Evolutionary conservation across 2,329 filamentous ascomycete genomes (phyloP).

Genomic region (Calonectria hawksworthii): DNA sequence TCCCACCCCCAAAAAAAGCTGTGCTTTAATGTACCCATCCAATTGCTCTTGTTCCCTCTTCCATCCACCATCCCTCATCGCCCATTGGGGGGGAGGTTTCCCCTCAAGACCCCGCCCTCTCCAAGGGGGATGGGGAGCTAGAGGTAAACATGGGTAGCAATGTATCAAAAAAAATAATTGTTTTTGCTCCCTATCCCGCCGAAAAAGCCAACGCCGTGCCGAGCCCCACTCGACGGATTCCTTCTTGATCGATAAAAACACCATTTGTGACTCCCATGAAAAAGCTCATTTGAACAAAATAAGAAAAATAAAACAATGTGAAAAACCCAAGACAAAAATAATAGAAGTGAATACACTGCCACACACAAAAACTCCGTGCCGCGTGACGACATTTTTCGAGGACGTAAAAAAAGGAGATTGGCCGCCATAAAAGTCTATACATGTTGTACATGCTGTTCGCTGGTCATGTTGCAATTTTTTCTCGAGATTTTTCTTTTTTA

Average conservation of each 20-base stretch:
- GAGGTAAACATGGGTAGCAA: slow-evolving; percentile 2
- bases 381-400: slow-evolving; percentile 36
- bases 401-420: slow-evolving; percentile 40
- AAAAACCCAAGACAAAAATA: slow-evolving; percentile 24
- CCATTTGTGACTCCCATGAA: slow-evolving; percentile 9
- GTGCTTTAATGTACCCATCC: slow-evolving; percentile 21
- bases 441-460: slow-evolving; percentile 31
- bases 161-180: slow-evolving; percentile 1
- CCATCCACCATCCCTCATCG: slow-evolving; percentile 12
- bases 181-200: slow-evolving; percentile 9
- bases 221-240: slow-evolving; percentile 26
- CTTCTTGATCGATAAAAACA: slow-evolving; percentile 19
- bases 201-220: slow-evolving; percentile 29
- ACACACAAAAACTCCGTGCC: slow-evolving; percentile 38
- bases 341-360: slow-evolving; percentile 20
- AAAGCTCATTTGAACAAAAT: neutral
- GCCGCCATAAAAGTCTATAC: slow-evolving; percentile 45
- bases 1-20: neutral
- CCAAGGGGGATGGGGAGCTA: neutral
- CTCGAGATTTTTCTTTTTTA: neutral
- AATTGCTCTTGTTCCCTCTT: neutral
- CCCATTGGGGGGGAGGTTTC: slow-evolving; percentile 11
- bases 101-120: slow-evolving; percentile 3
- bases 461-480: neutral
- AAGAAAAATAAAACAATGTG: neutral